These are phyloP conservation scores for Diaporthe caulivora DNA, from an alignment of 2,329 filamentous ascomycete species.

Conservation along the genomic window DNA sequence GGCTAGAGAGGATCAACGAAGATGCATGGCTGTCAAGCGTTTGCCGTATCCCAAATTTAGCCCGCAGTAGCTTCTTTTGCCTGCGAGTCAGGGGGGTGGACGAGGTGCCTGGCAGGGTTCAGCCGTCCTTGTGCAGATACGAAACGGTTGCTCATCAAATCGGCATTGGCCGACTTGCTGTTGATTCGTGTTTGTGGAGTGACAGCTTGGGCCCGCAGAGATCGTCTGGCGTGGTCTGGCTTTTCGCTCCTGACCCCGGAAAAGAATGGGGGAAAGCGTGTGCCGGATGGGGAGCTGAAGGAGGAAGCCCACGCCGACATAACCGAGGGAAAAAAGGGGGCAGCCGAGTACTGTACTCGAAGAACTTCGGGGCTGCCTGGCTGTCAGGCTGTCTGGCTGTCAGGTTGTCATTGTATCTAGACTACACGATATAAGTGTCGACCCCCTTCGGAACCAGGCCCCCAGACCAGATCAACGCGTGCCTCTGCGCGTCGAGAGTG, in stretches of 20 bases:
- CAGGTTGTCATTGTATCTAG: no score
- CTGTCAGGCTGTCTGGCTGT: not conserved
- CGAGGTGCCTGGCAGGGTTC: constrained; percentile 21
- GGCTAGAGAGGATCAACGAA: not conserved
- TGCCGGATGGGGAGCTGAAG: constrained; percentile 18
- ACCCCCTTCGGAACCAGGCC: constrained; percentile 10
- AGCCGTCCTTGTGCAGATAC: constrained; percentile 28
- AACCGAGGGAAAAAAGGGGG: constrained; percentile 25
- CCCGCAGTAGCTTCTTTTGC: constrained; percentile 15
- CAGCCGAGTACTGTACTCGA: not conserved
- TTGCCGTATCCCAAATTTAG: constrained; percentile 32
- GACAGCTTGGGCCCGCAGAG: constrained; percentile 23
- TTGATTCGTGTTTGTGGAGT: constrained; percentile 36
- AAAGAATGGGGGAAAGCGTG: constrained; percentile 2
- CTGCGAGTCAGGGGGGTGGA: constrained; percentile 28
- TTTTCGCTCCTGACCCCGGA: constrained; percentile 5
- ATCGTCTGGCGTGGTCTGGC: constrained; percentile 28
- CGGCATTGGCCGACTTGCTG: constrained; percentile 34
- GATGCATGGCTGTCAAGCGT: constrained; percentile 1
- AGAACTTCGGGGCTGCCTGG: not conserved
- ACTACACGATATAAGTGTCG: not conserved
- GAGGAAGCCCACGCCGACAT: constrained; percentile 4
- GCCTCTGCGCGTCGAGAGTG: not conserved
- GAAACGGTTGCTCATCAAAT: constrained; percentile 31
- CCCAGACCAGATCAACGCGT: not conserved